Evolutionary conservation across 306 rosid species (phyloP), one percentile per base, ranked within the genome.

Genomic region (Corylus avellana): DNA sequence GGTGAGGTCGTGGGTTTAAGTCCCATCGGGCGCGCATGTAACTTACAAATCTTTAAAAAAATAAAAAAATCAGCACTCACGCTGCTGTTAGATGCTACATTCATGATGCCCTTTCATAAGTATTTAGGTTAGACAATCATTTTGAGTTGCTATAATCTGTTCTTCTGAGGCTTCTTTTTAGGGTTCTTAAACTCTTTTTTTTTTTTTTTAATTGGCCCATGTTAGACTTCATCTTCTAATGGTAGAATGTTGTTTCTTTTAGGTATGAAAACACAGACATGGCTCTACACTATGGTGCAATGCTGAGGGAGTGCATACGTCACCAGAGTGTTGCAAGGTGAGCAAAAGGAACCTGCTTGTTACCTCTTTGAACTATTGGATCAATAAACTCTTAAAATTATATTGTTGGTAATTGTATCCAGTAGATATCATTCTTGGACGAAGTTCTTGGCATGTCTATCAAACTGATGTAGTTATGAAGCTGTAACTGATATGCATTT

Each of bases 281-380:
- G 99, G 99, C 98, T 83, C 87, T 95, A 72, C 99, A 95, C 83
- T 95, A 91, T 82, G 97, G 99, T 56, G 97, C 99, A 48, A 95
- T 95, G 98, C 83, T 95, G 84, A 87, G 98, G 90, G 99, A 95
- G 87, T 95, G 99, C 86, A 95, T 95, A 84, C 93, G 99, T 80
- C 99, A 95, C 85, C 99, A 95, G 84, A 91, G 79, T 75, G 99
- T 95, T 90, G 99, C 99, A 55, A 93, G 86, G 99, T 95, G 81
- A 84, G 91, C 29, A 70, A 59, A 85, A 61, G 62, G 39, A 58
- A 77, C 44, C 48, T 12, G 50, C 70, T 74, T 14, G 39, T 82
- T 73, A 59, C 49, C 61, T 27, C 14, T 56, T 37, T 80, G 16
- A 77, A 44, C 46, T 72, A 20, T 29, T 51, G 48, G n/a, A 46